Evolutionary conservation across 345 rosid species (phyloP), one percentile per base, ranked within the genome.

Genomic region (Citrus medica): DNA sequence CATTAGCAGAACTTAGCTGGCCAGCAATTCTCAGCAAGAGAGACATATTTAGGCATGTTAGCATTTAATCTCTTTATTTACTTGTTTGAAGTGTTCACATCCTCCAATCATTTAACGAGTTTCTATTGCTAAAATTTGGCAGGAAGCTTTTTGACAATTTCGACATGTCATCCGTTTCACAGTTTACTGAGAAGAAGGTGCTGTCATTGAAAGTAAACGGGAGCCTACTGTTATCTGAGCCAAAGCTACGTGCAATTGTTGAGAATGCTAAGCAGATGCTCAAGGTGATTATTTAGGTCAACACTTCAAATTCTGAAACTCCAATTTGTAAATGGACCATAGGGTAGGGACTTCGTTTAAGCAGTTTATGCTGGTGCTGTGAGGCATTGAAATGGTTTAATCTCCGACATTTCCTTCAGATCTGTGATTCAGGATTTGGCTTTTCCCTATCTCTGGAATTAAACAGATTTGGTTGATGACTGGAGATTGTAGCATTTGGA

Each of bases 1-100:
- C 99, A n/a, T 82, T 93, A 74, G 97, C 97, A 65, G 99, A 95
- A 85, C 86, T 91, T 76, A 91, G 92, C 83, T 95, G 99, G 97
- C 94, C 90, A 48, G 83, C 89, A n/a, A 90, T 95, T 58, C 90
- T 95, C 56, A 85, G 70, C 40, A 86, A 84, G 89, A 87, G 94
- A 85, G 88, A 88, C 1, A 63, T 83, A 76, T 92, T 93, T 83
- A 89, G 98, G 99, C 91, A 79, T 62, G 62, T 51, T 73, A 62
- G 25, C 69, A 68, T 76, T 42, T 70, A 24, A 63, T 67, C 75
- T 70, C 6, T 40, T 13, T 61, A 32, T 79, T 42, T 30, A 32
- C 28, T 25, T 2, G 37, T 10, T 3, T 28, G 21, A 42, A 16
- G 37, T 7, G 1, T 17, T 59, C 28, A 27, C 40, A 30, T 53